Conservation (phyloP, 768 basidiomycete genomes). For the Lentinula guzmanii region DNA sequence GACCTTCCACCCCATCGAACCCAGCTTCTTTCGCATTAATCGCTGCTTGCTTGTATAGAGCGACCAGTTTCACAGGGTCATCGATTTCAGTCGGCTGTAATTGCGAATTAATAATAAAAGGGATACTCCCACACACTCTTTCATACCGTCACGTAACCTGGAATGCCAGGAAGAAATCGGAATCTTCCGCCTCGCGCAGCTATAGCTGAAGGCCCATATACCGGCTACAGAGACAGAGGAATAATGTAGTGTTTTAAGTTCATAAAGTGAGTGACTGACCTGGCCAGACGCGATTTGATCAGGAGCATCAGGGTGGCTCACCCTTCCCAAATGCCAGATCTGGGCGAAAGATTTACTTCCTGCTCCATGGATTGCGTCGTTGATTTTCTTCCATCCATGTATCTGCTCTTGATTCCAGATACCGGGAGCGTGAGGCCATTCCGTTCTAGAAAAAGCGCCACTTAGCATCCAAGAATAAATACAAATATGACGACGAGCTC, state of each 20-base stretch:
- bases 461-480: background rate
- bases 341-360: constrained; percentile 23
- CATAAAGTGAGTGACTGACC: constrained; percentile 8
- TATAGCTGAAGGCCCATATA: constrained; percentile 19
- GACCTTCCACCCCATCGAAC: constrained; percentile 30
- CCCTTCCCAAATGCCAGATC: constrained; percentile 17
- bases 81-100: constrained; percentile 18
- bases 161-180: constrained; percentile 17
- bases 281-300: constrained; percentile 20
- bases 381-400: constrained; percentile 24
- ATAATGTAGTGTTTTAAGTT: no score
- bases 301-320: constrained; percentile 19
- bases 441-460: constrained; percentile 13
- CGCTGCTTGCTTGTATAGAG: constrained; percentile 25
- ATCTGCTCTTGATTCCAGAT: constrained; percentile 25
- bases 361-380: constrained; percentile 26
- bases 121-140: background rate
- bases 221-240: constrained; percentile 13
- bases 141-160: constrained; percentile 19
- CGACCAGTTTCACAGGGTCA: constrained; percentile 23
- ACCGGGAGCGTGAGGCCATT: constrained; percentile 25
- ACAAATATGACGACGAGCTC: background rate
- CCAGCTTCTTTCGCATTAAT: constrained; percentile 27
- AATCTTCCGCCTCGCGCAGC: constrained; percentile 21
- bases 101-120: background rate